Evolutionary conservation across 176 grass and related monocot genomes (phyloP), one percentile per base, ranked within the genome.

Genomic region (Lolium perenne): DNA sequence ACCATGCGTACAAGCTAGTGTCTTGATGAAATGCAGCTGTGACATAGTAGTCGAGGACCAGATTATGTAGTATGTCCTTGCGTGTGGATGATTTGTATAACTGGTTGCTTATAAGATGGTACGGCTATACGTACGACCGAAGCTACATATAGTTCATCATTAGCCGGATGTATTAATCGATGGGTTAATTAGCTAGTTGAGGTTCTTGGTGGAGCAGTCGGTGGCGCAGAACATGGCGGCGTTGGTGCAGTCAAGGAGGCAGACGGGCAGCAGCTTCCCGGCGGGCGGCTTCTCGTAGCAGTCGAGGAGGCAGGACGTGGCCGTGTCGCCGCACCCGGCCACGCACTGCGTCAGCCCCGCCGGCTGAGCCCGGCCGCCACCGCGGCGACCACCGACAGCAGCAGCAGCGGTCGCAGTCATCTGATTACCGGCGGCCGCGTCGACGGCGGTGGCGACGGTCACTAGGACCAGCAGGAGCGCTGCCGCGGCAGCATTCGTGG

Each of bases 181-280:
- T 46, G 9, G 9, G 45, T 59, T 57, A 8, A 15, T n/a, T 46
- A 20, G 55, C 59, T 76, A 65, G 11, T 64, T 64, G n/a, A 54
- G 13, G 14, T 26, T 74, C 23, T 1, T 2, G 78, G 6, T 26
- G 80, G 84, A 4, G 84, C 89, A 90, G 74, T 1, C 4, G 80
- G 55, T 17, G 67, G 65, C 66, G 74, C 89, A 91, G 80, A 21
- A 1, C 23, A 79, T 41, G 48, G 35, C 80, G 18, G 58, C 15
- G 75, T 65, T 75, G 74, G 66, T 80, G 89, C 89, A 87, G 20
- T 21, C 21, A 75, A 91, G 38, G 67, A 84, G 54, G 89, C 89
- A 91, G 67, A 48, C 0, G n/a, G 89, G 80, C 74, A 87, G 49
- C 17, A 8, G 6, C 50, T 49, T 12, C 40, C 60, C 82, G 9